A percentile compares a stretch with the other conserved stretches of the same genome.
Conservation (phyloP, 352 stramenopile genomes). For the Phytopythium vexans region DNA sequence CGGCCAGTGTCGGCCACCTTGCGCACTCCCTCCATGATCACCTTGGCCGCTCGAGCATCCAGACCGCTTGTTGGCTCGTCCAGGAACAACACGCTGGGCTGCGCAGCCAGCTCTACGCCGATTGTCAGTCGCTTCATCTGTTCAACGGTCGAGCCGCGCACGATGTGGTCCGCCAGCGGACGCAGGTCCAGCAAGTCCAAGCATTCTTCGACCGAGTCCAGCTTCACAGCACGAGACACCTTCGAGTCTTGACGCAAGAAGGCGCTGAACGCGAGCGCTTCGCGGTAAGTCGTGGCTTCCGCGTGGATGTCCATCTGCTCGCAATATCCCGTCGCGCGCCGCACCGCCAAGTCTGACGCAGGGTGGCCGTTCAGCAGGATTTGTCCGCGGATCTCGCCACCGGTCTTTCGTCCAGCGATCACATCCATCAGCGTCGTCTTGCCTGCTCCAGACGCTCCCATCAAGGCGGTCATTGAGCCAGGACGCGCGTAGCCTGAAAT, state of each 20-base stretch:
- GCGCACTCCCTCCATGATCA: slow-evolving; percentile 63
- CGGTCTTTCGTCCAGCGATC: slow-evolving; percentile 1
- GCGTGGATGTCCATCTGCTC: slow-evolving; percentile 84
- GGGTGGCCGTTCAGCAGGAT: slow-evolving; percentile 2
- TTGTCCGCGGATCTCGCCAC: background rate
- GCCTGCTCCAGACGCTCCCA: slow-evolving; percentile 55
- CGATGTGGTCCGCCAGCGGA: background rate
- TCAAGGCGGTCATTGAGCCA: slow-evolving; percentile 80
- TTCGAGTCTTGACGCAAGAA: slow-evolving; percentile 35
- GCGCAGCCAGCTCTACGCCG: slow-evolving; percentile 2
- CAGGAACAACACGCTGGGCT: slow-evolving; percentile 33
- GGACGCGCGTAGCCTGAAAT: slow-evolving; percentile 64
- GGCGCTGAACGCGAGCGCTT: slow-evolving; percentile 85
- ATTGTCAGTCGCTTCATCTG: slow-evolving; percentile 5
- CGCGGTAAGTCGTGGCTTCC: slow-evolving; percentile 80
- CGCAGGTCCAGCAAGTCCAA: slow-evolving; percentile 4
- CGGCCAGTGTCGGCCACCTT: slow-evolving; percentile 58
- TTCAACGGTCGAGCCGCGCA: slow-evolving; percentile 1
- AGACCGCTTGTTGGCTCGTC: slow-evolving; percentile 73
- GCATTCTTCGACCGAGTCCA: slow-evolving; percentile 1
- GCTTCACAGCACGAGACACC: background rate
- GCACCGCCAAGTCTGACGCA: background rate
- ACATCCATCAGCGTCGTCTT: slow-evolving; percentile 5
- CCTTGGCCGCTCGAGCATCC: slow-evolving; percentile 70
- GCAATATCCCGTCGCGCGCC: slow-evolving; percentile 17